phyloP scores from a whole-genome alignment of 169 alveolate genomes.

The Blepharisma undulans region DNA sequence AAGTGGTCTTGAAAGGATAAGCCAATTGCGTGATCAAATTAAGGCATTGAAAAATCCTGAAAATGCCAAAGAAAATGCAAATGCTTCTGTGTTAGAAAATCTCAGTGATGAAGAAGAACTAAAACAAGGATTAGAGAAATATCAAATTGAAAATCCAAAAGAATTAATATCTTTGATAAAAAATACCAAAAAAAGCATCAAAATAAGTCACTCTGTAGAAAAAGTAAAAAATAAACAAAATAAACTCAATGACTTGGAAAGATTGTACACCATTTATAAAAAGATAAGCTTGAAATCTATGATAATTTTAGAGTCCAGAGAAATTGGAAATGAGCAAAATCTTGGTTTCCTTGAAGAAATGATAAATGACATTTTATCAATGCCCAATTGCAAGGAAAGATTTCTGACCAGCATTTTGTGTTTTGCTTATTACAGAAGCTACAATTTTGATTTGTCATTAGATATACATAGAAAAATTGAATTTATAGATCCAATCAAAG shows the following conservation, averaged over 20 bases:
- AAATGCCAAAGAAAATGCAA: neutral
- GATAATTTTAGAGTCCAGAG: neutral
- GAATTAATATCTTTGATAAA: neutral
- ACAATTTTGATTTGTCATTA: too few relatives aligned
- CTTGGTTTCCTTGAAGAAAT: neutral
- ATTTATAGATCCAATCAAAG: neutral
- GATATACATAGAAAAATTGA: neutral
- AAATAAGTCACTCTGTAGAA: neutral
- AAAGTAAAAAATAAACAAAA: neutral
- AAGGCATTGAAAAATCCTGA: too few relatives aligned
- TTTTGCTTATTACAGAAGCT: neutral
- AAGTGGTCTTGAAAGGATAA: neutral
- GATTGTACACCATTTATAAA: neutral
- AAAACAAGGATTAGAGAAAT: neutral
- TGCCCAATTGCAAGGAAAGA: neutral
- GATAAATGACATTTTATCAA: neutral
- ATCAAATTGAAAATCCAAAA: neutral
- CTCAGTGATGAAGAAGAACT: neutral
- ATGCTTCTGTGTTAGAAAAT: too few relatives aligned
- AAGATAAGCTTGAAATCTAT: neutral
- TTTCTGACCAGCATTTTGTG: neutral
- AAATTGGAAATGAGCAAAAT: neutral
- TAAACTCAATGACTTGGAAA: neutral
- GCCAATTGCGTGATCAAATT: neutral
- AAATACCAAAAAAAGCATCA: neutral